phyloP scores from a whole-genome alignment of 108 stramenopile genomes.

The Skeletonema menzelii region DNA sequence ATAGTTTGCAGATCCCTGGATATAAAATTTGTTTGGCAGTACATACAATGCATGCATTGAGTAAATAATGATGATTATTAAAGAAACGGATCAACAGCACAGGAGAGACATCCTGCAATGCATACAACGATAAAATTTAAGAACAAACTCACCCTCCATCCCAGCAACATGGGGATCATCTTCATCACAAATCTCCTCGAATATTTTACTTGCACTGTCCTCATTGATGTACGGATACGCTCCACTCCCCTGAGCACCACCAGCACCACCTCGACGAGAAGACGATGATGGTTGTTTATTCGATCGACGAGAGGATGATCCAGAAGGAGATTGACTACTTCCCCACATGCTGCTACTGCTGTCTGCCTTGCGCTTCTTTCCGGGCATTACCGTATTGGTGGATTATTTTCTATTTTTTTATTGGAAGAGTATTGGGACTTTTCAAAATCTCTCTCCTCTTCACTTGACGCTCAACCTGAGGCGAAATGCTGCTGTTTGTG shows the following conservation, averaged over 20 bases:
- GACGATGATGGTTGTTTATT: not conserved
- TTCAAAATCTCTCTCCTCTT: no score
- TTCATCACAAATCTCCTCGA: conserved; percentile 66
- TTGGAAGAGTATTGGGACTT: no score
- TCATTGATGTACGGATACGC: conserved; percentile 13
- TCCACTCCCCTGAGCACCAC: not conserved
- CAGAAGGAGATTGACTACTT: not conserved
- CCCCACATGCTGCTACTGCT: not conserved
- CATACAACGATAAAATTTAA: not conserved
- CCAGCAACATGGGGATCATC: conserved; percentile 62
- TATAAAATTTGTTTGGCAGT: no score
- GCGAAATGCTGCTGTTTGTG: no score
- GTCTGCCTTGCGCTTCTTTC: conserved; percentile 6
- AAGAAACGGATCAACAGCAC: not conserved
- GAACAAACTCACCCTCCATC: conserved; percentile 63
- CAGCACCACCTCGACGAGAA: not conserved
- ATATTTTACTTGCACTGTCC: conserved; percentile 42
- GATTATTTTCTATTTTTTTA: no score
- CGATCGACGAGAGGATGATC: not conserved
- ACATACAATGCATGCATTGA: not conserved
- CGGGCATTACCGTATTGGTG: not conserved
- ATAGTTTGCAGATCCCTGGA: conserved; percentile 69
- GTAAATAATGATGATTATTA: not conserved
- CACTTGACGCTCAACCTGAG: no score
- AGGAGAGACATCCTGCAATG: not conserved